Evolutionary conservation across 2,329 filamentous ascomycete species (phyloP), one percentile per base, ranked within the genome.

Genomic region (Cercospora sp.): DNA sequence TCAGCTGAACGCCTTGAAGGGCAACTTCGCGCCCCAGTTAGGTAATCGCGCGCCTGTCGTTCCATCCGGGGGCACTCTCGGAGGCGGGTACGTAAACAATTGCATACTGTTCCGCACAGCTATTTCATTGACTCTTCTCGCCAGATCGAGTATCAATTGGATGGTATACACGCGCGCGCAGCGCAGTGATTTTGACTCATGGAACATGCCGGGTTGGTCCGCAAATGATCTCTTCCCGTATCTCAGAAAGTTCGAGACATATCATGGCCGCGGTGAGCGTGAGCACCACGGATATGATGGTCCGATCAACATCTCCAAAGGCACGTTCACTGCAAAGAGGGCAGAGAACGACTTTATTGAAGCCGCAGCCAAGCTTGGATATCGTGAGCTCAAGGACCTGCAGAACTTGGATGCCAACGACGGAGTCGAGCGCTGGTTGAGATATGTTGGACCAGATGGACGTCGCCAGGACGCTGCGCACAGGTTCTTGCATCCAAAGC

Each of bases 401-500:
- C 83, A 88, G 60, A 81, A 83, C 60, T 78, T 89, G 0, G 81
- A 85, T 59, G 72, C 71, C 16, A 81, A 81, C 69, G 79, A 81
- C 55, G 80, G 74, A n/a, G 73, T 76, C 23, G 73, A 83, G 76
- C 78, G 83, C 71, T 82, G 82, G 80, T 74, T 81, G 28, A 79
- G 82, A n/a, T 88, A 85, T 68, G 80, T 88, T 5, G 78, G 78
- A 1, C 80, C 78, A 0, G 82, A 87, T 2, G 87, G 87, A 16
- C 79, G 80, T 51, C 83, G 87, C n/a, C 86, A 88, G 73, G 87
- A 89, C 71, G 79, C 86, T 0, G 87, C 87, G 0, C 83, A 85
- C 66, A 73, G 79, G 13, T 89, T 87, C 67, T 71, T 89, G 8
- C 86, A 87, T 69, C 84, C 85, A 0, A 80, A 83, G 42, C 76